Base-by-base conservation (phyloP, 306 rosid species). In the Trifolium subterraneum region DNA sequence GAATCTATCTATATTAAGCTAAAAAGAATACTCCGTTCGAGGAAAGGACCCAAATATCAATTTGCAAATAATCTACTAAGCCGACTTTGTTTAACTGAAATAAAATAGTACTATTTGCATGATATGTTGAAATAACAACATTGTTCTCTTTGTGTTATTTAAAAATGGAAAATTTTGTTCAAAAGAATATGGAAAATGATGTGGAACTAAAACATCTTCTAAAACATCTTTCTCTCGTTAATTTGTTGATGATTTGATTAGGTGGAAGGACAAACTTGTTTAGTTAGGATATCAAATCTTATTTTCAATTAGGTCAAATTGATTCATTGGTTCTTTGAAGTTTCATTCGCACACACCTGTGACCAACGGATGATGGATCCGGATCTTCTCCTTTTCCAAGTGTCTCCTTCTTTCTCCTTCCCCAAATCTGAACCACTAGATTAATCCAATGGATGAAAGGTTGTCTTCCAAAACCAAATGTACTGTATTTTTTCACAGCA, bases 201-300 rank as follows among this genome's bases (percentile, higher is more conserved):
- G 29, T 38, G 18, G 15, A 36, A 5, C 29, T 64, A 64, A 10
- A 36, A 4, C 14, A 18, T 38, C 10, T 16, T 62, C 29, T 64
- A 64, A 10, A 36, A 4, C 14, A 18, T 38, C 10, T 16, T 62
- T 62, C 68, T 63, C 2, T 35, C 22, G 1, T 22, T 22, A 22
- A 23, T 56, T 11, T 1, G 62, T 22, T 23, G 8, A 31, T 56
- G 35, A 18, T 64, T 64, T 23, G 47, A 31, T 36, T 64, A 35
- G 77, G 51, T 38, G 27, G 4, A 58, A 36, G 64, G 45, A 65
- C 39, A 33, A 67, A 18, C 5, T 4, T 7, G 20, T 52, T 39
- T 52, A 33, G 6, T 52, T 22, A 33, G 4, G 51, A 42, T 2
- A 68, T 15, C 31, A 60, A 52, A 77, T 63, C 41, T 78, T 39